phyloP scores from a whole-genome alignment of 495 filamentous ascomycete genomes.

The Penicillium roqueforti region DNA sequence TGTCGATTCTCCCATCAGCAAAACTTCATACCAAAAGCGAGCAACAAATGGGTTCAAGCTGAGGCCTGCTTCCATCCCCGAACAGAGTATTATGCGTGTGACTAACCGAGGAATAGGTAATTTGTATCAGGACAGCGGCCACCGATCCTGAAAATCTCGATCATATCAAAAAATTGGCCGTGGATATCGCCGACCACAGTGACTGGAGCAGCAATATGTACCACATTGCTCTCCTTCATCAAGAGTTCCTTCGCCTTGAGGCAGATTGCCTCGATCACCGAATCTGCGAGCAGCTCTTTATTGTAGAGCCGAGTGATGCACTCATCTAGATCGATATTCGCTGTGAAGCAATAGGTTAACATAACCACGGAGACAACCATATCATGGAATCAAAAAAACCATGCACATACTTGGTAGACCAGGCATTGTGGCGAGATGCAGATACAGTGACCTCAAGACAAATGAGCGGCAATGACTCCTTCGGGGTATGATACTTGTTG shows the following conservation, averaged over 20 bases:
- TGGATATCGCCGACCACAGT: constrained; percentile 99
- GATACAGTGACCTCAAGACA: background rate
- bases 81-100: background rate
- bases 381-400: background rate
- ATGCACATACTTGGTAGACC: constrained; percentile 72
- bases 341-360: constrained; percentile 40
- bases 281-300: constrained; percentile 94
- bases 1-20: constrained; percentile 27
- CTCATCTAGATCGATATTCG: constrained; percentile 95
- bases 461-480: background rate
- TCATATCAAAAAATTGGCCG: constrained; percentile 96
- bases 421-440: constrained; percentile 57
- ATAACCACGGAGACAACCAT: background rate
- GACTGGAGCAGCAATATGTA: constrained; percentile 91
- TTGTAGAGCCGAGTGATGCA: constrained; percentile 94
- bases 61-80: background rate
- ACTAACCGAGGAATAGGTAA: constrained; percentile 89
- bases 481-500: background rate
- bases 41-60: background rate
- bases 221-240: constrained; percentile 99
- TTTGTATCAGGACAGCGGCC: constrained; percentile 96
- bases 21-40: background rate
- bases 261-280: constrained; percentile 98
- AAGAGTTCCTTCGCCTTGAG: constrained; percentile 97
- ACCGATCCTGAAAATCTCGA: constrained; percentile 98